A percentile compares a stretch with the other conserved stretches of the same genome.
Conservation (phyloP, 164 flowering plant genomes). For the Dillenia turbinata region DNA sequence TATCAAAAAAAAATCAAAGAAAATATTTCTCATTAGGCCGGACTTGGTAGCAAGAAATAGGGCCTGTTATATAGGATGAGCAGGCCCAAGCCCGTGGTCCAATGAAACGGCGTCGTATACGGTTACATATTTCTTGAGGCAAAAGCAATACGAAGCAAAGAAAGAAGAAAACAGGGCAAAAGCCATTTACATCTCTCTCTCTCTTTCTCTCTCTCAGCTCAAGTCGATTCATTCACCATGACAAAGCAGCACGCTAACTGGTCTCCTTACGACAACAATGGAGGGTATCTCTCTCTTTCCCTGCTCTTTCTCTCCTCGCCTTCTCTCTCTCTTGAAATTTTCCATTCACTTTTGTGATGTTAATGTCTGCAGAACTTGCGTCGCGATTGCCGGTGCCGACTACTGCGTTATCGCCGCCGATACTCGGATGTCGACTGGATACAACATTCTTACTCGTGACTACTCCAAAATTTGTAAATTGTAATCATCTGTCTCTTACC, state of each 20-base stretch:
- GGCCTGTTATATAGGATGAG: too few species aligned
- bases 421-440: conserved; percentile 95
- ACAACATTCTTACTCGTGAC: conserved; percentile 85
- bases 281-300: conserved; percentile 50
- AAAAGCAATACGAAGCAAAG: too few species aligned
- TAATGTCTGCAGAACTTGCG: conserved; percentile 55
- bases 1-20: too few species aligned
- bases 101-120: too few species aligned
- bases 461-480: conserved; percentile 81
- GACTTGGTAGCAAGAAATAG: too few species aligned
- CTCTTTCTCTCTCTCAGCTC: background rate
- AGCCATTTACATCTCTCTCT: background rate
- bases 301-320: background rate
- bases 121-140: too few species aligned
- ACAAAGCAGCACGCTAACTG: conserved; percentile 70
- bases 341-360: background rate
- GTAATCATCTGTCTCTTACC: conserved; percentile 23
- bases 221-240: conserved; percentile 25
- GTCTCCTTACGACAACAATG: conserved; percentile 96
- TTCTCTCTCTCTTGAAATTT: conserved; percentile 1
- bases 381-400: conserved; percentile 89
- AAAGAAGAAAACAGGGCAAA: too few species aligned
- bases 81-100: too few species aligned
- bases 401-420: conserved; percentile 97
- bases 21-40: too few species aligned